Evolutionary conservation across 352 stramenopile species (phyloP).

Genomic region (Globisporangium perplexum): DNA sequence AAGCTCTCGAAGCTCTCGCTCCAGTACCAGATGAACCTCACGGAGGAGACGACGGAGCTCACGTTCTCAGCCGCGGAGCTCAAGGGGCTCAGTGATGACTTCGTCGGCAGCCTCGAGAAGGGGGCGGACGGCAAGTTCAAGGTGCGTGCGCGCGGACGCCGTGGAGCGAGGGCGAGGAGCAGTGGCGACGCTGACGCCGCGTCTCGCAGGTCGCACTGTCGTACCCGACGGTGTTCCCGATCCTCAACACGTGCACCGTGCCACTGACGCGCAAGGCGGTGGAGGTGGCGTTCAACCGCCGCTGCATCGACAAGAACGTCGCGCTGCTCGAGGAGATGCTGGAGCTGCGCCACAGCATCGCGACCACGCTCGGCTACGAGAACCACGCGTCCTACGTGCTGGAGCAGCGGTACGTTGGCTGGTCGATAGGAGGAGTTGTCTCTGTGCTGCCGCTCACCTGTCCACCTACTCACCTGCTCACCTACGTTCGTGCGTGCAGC

Average conservation of each 20-base stretch:
- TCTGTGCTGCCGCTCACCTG: slow-evolving; percentile 3
- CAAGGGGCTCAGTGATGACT: slow-evolving; percentile 73
- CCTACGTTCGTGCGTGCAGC: slow-evolving; percentile 12
- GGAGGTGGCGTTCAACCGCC: slow-evolving; percentile 72
- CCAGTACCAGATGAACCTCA: slow-evolving; percentile 84
- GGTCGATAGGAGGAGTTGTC: no score
- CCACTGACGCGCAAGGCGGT: slow-evolving; percentile 79
- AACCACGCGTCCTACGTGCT: slow-evolving; percentile 84
- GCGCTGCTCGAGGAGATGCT: slow-evolving; percentile 82
- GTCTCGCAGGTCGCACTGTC: slow-evolving; percentile 63
- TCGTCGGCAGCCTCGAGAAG: slow-evolving; percentile 63
- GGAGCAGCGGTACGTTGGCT: slow-evolving; percentile 49
- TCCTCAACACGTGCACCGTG: slow-evolving; percentile 84
- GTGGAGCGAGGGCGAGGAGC: no score
- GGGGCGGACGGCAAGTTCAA: slow-evolving; percentile 74
- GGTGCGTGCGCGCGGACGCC: slow-evolving; percentile 24
- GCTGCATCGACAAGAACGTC: slow-evolving; percentile 80
- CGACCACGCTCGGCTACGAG: slow-evolving; percentile 69
- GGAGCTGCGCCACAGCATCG: slow-evolving; percentile 71
- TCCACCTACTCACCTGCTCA: no score
- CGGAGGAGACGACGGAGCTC: slow-evolving; percentile 81
- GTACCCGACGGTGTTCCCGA: slow-evolving; percentile 88
- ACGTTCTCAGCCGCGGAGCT: slow-evolving; percentile 71
- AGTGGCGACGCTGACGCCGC: neutral
- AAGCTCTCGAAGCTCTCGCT: slow-evolving; percentile 80